Conservation (phyloP, 768 basidiomycete genomes). For the Calocybe indica region DNA sequence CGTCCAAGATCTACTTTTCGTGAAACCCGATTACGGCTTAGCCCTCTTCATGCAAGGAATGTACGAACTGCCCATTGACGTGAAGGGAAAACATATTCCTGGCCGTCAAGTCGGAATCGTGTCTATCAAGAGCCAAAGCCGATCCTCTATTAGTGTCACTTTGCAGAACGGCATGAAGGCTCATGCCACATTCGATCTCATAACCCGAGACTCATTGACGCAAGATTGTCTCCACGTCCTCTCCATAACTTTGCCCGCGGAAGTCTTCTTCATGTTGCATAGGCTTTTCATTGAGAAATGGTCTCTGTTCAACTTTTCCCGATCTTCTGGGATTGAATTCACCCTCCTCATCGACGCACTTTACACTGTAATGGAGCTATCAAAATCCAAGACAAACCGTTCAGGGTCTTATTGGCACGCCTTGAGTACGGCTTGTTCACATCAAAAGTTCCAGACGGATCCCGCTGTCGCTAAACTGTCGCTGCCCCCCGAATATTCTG, state of each 20-base stretch:
- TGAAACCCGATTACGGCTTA: constrained; percentile 51
- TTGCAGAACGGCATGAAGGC: constrained; percentile 44
- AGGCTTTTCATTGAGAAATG: constrained; percentile 50
- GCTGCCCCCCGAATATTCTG: constrained; percentile 12
- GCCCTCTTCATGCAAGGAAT: constrained; percentile 58
- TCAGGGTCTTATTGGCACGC: constrained; percentile 38
- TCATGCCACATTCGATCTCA: constrained; percentile 47
- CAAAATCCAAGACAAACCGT: constrained; percentile 12
- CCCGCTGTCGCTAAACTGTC: constrained; percentile 43
- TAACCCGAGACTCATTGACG: constrained; percentile 51
- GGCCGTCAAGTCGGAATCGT: constrained; percentile 40
- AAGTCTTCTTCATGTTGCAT: constrained; percentile 53
- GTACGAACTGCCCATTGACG: constrained; percentile 31
- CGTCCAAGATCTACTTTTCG: constrained; percentile 64
- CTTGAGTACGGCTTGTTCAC: constrained; percentile 37
- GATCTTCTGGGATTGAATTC: constrained; percentile 46
- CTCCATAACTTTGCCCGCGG: constrained; percentile 51
- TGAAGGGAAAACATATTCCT: constrained; percentile 24
- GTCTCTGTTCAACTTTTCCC: constrained; percentile 39
- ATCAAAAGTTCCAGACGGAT: constrained; percentile 52
- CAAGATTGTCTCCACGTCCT: constrained; percentile 56
- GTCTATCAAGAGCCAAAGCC: constrained; percentile 4
- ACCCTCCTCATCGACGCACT: constrained; percentile 50
- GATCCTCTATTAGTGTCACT: constrained; percentile 44
- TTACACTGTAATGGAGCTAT: constrained; percentile 37